Conservation (phyloP, 495 filamentous ascomycete species). For the Hypoxylon intermedium region DNA sequence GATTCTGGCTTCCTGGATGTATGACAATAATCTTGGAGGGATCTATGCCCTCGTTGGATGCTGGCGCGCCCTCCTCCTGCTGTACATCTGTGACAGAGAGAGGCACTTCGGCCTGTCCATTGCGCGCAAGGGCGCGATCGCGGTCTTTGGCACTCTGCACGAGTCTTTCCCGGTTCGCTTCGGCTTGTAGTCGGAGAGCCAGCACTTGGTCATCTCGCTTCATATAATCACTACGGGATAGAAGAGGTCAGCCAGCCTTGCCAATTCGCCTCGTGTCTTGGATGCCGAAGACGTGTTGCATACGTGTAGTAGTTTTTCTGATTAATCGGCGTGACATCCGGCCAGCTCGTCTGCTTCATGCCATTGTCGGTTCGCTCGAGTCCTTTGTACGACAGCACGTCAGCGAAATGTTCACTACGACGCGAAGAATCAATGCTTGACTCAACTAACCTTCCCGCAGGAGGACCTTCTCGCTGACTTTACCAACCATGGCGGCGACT, state of each 20-base stretch:
- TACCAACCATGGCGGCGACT: conserved; percentile 54
- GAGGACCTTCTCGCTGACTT: conserved; percentile 62
- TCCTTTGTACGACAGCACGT: conserved; percentile 50
- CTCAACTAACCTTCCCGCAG: conserved; percentile 53
- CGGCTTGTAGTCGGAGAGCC: conserved; percentile 82
- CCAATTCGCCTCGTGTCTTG: background rate
- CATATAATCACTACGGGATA: conserved; percentile 79
- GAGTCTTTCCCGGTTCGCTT: conserved; percentile 79
- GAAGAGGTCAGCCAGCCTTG: conserved; percentile 41
- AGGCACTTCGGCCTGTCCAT: conserved; percentile 68
- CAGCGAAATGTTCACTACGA: background rate
- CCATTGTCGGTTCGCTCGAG: conserved; percentile 97
- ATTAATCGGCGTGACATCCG: conserved; percentile 88
- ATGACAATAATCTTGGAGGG: conserved; percentile 91
- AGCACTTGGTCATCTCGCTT: conserved; percentile 97
- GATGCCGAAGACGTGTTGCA: conserved; percentile 41
- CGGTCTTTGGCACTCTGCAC: conserved; percentile 83
- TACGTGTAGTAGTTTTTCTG: conserved; percentile 99
- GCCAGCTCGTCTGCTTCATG: conserved; percentile 94
- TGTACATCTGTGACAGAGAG: conserved; percentile 63
- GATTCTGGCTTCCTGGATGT: conserved; percentile 96
- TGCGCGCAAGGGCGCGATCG: conserved; percentile 81
- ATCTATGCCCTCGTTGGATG: conserved; percentile 68
- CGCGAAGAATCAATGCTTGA: background rate
- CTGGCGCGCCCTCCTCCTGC: conserved; percentile 64